Base-by-base conservation (phyloP, 768 basidiomycete species). In the Leccinum pellstonianum region DNA sequence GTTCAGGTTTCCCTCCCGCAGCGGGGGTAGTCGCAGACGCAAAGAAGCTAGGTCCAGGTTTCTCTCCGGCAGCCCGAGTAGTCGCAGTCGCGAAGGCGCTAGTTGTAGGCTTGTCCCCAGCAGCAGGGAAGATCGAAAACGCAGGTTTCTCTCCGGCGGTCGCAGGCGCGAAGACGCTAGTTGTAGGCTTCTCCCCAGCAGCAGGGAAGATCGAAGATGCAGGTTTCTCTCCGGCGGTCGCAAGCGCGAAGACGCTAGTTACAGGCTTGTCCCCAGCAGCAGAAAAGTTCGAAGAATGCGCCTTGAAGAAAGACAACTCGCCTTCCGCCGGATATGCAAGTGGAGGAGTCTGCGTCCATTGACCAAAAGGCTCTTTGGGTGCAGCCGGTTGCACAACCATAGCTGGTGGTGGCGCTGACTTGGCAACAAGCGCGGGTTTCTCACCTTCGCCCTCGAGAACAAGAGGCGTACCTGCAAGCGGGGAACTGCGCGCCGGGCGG, bases 401-500 rank as follows among this genome's bases (percentile, higher is more conserved):
- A 1, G 7, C 9, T 14, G 69, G 63, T 25, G 70, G 66, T 43
- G 70, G 66, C 49, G 66, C 60, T 9, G 69, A 55, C 58, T 66
- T 67, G 21, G 64, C 58, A 52, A 47, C 58, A 27, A 51, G 60
- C 19, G 54, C 66, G 33, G 49, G 23, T n/a, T 57, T 64, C 33
- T 51, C 61, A 11, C 63, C 55, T 37, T 73, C 71, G 17, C 73
- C 73, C 9, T 82, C 82, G 15, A 81, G 81, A 21, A 77, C 82
- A 57, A 76, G 76, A 55, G 84, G 76, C 5, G 79, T 77, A 58
- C 73, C 84, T 4, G 90, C 86, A 52, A 92, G 76, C 2, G 91
- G 91, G 3, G 91, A 91, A 64, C 91, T 92, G n/a, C 88, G 84
- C 3, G 79, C 72, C 0, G 90, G 90, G 7, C 86, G 82, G 8